Percentiles rank a stretch among this genome's conserved stretches.
Conservation (phyloP, 371 early-diverging fungal species). For the Chytridium lagenaria region DNA sequence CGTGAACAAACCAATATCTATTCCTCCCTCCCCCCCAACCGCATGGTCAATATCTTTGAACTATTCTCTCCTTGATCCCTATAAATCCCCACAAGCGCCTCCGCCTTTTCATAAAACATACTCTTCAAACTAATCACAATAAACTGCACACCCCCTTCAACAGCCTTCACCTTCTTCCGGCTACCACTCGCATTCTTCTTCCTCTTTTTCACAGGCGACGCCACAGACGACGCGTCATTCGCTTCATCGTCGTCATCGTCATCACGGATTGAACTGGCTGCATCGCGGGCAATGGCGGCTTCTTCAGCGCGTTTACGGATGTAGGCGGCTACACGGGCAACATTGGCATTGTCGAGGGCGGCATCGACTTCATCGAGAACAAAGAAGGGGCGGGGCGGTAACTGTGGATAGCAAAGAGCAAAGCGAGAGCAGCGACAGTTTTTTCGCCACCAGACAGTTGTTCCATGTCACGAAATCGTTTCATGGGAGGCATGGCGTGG, state of each 20-base stretch:
- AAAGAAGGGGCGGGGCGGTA: conserved; percentile 97
- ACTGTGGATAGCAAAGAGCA: conserved; percentile 97
- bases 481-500: conserved; percentile 99
- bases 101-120: conserved; percentile 92
- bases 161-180: neutral
- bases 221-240: conserved; percentile 14
- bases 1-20: too few relatives aligned
- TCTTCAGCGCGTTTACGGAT: conserved; percentile 62
- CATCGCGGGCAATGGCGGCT: conserved; percentile 16
- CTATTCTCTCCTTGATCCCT: conserved; percentile 86
- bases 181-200: conserved; percentile 18
- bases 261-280: too few relatives aligned
- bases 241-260: neutral
- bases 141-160: conserved; percentile 78
- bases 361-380: conserved; percentile 99
- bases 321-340: conserved; percentile 89
- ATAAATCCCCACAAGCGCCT: conserved; percentile 97
- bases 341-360: conserved; percentile 98
- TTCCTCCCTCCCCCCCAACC: conserved; percentile 49
- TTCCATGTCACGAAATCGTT: conserved; percentile 99
- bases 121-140: conserved; percentile 98
- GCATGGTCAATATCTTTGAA: conserved; percentile 83
- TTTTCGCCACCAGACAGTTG: conserved; percentile 99
- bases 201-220: conserved; percentile 20
- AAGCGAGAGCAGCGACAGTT: conserved; percentile 96